A percentile compares a stretch with the other conserved stretches of the same genome.
phyloP scores from a whole-genome alignment of 2,329 filamentous ascomycete genomes.

The Sarocladiaceae sp. region DNA sequence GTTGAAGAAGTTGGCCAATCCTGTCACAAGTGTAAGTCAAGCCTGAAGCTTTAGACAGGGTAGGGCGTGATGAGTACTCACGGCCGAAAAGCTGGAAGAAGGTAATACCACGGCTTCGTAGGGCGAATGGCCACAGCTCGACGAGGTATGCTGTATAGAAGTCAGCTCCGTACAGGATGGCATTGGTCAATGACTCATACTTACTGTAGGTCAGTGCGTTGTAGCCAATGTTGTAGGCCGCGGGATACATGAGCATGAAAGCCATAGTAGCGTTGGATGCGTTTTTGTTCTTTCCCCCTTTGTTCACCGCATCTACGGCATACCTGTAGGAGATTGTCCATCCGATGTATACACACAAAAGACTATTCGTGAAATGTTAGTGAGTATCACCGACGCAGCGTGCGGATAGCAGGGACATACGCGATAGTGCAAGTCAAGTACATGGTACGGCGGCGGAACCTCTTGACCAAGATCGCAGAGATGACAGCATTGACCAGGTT shows the following conservation, averaged over 20 bases:
- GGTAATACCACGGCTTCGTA: constrained; percentile 48
- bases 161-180: neutral
- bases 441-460: constrained; percentile 36
- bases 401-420: constrained; percentile 29
- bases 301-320: neutral
- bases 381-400: constrained; percentile 14
- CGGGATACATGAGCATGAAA: constrained; percentile 55
- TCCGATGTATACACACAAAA: constrained; percentile 41
- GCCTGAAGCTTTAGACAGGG: neutral
- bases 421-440: constrained; percentile 34
- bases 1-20: constrained; percentile 14
- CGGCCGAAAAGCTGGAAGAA: constrained; percentile 40
- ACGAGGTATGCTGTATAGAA: constrained; percentile 40
- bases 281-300: constrained; percentile 24
- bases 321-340: constrained; percentile 38
- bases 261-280: constrained; percentile 38
- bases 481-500: constrained; percentile 42
- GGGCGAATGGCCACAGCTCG: constrained; percentile 52
- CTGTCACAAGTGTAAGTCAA: neutral
- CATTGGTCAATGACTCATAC: too few relatives aligned
- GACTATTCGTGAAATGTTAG: constrained; percentile 21
- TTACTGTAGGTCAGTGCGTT: constrained; percentile 58
- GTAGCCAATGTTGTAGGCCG: constrained; percentile 59
- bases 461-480: constrained; percentile 36
- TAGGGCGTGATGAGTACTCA: neutral